These are phyloP conservation scores for Candida mattraensis DNA, from an alignment of 805 yeast species.

Conservation along the genomic window DNA sequence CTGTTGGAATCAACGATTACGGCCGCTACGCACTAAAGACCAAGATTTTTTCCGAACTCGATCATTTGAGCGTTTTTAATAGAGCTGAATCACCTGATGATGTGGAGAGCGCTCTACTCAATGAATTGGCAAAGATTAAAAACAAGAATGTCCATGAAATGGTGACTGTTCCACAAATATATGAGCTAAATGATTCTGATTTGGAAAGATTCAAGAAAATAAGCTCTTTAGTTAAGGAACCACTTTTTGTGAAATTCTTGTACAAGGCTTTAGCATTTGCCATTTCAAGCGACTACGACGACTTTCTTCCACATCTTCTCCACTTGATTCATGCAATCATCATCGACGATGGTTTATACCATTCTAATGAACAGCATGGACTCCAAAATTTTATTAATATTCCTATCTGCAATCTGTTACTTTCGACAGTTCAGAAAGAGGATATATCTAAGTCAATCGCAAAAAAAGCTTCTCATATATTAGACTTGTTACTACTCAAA, in stretches of 20 bases:
- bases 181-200: conserved; percentile 29
- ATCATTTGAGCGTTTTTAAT: conserved; percentile 53
- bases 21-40: conserved; percentile 65
- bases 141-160: conserved; percentile 41
- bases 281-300: conserved; percentile 49
- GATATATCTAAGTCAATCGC: conserved; percentile 48
- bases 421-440: conserved; percentile 48
- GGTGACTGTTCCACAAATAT: conserved; percentile 48
- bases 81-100: conserved; percentile 52
- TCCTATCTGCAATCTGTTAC: conserved; percentile 57
- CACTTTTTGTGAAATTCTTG: conserved; percentile 54
- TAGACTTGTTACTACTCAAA: conserved; percentile 50
- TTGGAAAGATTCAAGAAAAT: conserved; percentile 37
- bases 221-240: conserved; percentile 51
- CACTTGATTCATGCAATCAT: conserved; percentile 70
- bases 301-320: conserved; percentile 56
- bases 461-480: conserved; percentile 55
- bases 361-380: conserved; percentile 39
- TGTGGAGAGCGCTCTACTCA: conserved; percentile 46
- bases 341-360: conserved; percentile 26
- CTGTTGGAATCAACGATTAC: conserved; percentile 63
- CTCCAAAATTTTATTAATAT: conserved; percentile 42
- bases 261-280: conserved; percentile 58
- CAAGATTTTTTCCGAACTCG: conserved; percentile 45
- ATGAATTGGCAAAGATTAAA: conserved; percentile 40